Conservation (phyloP, 805 yeast species). For the Schizosaccharomyces osmophilus region DNA sequence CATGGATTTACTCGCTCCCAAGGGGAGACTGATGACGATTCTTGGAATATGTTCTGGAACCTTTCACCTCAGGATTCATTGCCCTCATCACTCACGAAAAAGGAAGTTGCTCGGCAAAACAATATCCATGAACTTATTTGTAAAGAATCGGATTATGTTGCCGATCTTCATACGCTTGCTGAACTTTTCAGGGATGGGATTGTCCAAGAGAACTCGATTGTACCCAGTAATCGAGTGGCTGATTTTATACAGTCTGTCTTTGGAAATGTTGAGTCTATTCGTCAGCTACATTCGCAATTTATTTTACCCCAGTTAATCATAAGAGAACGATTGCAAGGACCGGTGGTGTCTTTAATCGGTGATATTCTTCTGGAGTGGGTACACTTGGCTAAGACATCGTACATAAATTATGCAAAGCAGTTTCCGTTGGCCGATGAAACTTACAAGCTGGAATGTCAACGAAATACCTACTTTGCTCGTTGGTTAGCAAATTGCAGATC, state of each 20-base stretch:
- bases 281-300: slow-evolving; percentile 27
- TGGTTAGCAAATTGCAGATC: slow-evolving; percentile 38
- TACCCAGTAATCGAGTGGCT: slow-evolving; percentile 20
- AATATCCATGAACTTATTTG: slow-evolving; percentile 50
- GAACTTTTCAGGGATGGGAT: slow-evolving; percentile 25
- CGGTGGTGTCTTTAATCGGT: slow-evolving; percentile 38
- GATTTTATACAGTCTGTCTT: slow-evolving; percentile 36
- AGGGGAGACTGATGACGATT: background rate
- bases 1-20: background rate
- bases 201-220: slow-evolving; percentile 15
- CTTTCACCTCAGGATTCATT: background rate
- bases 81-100: slow-evolving; percentile 6
- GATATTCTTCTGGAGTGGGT: slow-evolving; percentile 44
- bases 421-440: slow-evolving; percentile 17
- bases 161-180: slow-evolving; percentile 39
- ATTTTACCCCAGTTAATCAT: slow-evolving; percentile 34
- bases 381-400: slow-evolving; percentile 26
- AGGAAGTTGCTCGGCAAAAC: slow-evolving; percentile 41
- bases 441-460: slow-evolving; percentile 20
- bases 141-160: slow-evolving; percentile 45
- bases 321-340: slow-evolving; percentile 31
- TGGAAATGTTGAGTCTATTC: slow-evolving; percentile 29
- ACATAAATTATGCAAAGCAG: slow-evolving; percentile 31
- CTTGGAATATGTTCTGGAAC: background rate
- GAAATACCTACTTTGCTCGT: slow-evolving; percentile 22